A percentile compares a stretch with the other conserved stretches of the same genome.
Conservation (phyloP, 352 stramenopile species). For the Phytophthora sp. region DNA sequence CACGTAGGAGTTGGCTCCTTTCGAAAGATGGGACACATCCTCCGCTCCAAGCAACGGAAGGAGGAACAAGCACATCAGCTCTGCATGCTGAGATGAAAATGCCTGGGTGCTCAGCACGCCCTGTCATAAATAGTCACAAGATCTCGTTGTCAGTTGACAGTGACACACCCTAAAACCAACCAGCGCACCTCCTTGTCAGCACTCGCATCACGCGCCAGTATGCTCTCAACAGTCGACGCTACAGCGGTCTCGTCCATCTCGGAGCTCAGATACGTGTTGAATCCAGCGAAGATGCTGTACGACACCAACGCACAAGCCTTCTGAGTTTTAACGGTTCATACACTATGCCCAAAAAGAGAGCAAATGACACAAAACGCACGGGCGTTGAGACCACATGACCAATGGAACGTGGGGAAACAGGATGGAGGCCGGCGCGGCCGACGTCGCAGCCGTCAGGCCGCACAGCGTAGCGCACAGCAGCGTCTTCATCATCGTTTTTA, state of each 20-base stretch:
- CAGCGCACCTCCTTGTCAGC: slow-evolving; percentile 48
- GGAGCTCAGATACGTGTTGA: slow-evolving; percentile 54
- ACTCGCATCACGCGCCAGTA: slow-evolving; percentile 34
- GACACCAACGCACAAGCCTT: background rate
- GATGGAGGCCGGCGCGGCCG: slow-evolving; percentile 23
- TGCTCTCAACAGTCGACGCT: slow-evolving; percentile 35
- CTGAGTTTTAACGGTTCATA: background rate
- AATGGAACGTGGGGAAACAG: slow-evolving; percentile 64
- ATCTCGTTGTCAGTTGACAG: slow-evolving; percentile 2
- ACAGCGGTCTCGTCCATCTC: slow-evolving; percentile 53
- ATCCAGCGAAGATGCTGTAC: slow-evolving; percentile 51
- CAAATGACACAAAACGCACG: slow-evolving; percentile 46
- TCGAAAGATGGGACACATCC: slow-evolving; percentile 51
- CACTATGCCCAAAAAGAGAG: background rate
- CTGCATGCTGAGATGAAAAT: slow-evolving; percentile 24
- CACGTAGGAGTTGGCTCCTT: slow-evolving; percentile 44
- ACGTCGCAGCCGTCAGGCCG: slow-evolving; percentile 22
- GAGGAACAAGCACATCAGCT: slow-evolving; percentile 72
- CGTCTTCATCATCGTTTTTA: slow-evolving; percentile 36
- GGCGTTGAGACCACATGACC: slow-evolving; percentile 68
- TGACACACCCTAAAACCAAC: background rate
- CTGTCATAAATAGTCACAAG: slow-evolving; percentile 29
- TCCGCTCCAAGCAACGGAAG: slow-evolving; percentile 46
- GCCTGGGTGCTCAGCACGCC: slow-evolving; percentile 43
- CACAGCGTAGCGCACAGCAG: slow-evolving; percentile 38